These are phyloP conservation scores for Scheffersomyces cryptocercus DNA, from an alignment of 1,139 yeast genomes.

Conservation along the genomic window DNA sequence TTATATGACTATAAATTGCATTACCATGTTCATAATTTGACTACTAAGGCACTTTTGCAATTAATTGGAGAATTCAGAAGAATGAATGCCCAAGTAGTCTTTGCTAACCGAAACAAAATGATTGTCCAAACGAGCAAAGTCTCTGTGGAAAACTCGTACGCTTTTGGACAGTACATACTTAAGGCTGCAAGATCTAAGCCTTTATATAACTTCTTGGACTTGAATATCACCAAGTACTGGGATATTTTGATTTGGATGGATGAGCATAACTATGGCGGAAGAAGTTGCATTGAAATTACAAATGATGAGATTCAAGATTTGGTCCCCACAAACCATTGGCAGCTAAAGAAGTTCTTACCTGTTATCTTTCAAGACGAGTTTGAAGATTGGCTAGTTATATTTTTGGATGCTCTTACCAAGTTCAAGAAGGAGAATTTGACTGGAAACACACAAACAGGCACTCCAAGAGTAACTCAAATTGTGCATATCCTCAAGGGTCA, in stretches of 20 bases:
- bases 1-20: slow-evolving; percentile 79
- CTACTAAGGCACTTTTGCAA: slow-evolving; percentile 82
- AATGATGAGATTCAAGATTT: slow-evolving; percentile 58
- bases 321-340: slow-evolving; percentile 75
- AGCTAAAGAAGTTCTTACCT: slow-evolving; percentile 74
- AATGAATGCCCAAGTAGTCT: slow-evolving; percentile 76
- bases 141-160: slow-evolving; percentile 85
- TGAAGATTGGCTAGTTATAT: slow-evolving; percentile 81
- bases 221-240: slow-evolving; percentile 81
- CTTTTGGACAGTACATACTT: slow-evolving; percentile 86
- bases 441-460: slow-evolving; percentile 38
- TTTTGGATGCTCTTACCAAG: slow-evolving; percentile 68
- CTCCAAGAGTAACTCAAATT: slow-evolving; percentile 70
- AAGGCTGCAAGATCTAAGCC: slow-evolving; percentile 82
- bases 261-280: slow-evolving; percentile 82
- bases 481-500: slow-evolving; percentile 53
- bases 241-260: slow-evolving; percentile 95
- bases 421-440: slow-evolving; percentile 46
- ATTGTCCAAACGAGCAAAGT: slow-evolving; percentile 74
- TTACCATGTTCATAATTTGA: slow-evolving; percentile 84
- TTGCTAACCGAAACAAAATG: slow-evolving; percentile 78
- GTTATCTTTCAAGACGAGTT: slow-evolving; percentile 75
- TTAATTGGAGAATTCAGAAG: slow-evolving; percentile 76
- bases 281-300: slow-evolving; percentile 63
- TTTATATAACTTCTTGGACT: slow-evolving; percentile 77